Evolutionary conservation across 768 basidiomycete species (phyloP).

Genomic region (Plicaturopsis crispa): DNA sequence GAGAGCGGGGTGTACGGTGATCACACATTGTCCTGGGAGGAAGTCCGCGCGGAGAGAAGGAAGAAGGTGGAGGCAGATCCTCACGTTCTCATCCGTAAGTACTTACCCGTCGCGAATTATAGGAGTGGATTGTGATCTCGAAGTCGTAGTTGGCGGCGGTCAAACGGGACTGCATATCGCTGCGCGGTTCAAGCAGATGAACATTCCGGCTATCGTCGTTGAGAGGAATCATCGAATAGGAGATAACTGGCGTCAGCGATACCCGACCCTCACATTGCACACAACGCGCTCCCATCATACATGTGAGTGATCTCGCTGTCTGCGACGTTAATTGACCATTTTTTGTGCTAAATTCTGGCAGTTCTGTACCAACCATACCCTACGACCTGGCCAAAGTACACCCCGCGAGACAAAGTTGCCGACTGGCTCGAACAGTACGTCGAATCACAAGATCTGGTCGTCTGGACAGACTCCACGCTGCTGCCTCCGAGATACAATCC

Average conservation of each 20-base stretch:
- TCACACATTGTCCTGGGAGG: constrained; percentile 25
- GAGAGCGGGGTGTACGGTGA: constrained; percentile 25
- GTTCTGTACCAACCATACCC: constrained; percentile 34
- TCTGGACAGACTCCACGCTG: constrained; percentile 31
- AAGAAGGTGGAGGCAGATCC: constrained; percentile 29
- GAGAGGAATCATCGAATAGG: constrained; percentile 28
- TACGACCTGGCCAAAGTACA: constrained; percentile 31
- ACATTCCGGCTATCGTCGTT: constrained; percentile 28
- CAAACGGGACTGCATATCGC: constrained; percentile 36
- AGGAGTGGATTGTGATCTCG: too few relatives aligned
- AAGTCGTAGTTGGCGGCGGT: constrained; percentile 35
- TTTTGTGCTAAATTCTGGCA: constrained; percentile 6
- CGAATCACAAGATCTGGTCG: constrained; percentile 29
- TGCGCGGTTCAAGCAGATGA: constrained; percentile 34
- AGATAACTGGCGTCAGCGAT: constrained; percentile 35
- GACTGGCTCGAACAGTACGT: constrained; percentile 38
- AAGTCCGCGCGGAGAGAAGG: constrained; percentile 25
- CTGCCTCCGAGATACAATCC: constrained; percentile 27
- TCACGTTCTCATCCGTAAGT: constrained; percentile 30
- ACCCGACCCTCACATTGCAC: constrained; percentile 34
- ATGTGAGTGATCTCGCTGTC: constrained; percentile 9
- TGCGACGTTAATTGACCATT: constrained; percentile 12
- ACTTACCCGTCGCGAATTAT: neutral
- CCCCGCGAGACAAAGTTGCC: constrained; percentile 33
- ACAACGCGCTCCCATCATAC: constrained; percentile 13